Conservation (phyloP, 805 yeast genomes). For the Maudiozyma barnettii region DNA sequence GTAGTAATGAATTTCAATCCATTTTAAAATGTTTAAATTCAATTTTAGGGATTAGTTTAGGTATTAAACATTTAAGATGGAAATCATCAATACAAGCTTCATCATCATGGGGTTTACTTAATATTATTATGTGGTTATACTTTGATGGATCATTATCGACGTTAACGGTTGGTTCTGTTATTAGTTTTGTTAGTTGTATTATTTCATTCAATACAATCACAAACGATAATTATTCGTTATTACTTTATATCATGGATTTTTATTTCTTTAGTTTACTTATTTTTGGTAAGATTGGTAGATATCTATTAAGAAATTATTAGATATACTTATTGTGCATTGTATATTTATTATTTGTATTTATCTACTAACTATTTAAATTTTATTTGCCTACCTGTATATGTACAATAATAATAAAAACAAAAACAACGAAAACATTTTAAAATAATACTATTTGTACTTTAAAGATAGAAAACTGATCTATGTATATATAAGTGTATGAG, state of each 20-base stretch:
- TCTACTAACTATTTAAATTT: too few relatives aligned
- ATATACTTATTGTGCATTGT: background rate
- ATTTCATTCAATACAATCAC: conserved; percentile 2
- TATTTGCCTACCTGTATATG: too few relatives aligned
- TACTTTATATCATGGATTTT: conserved; percentile 35
- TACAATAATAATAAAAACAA: too few relatives aligned
- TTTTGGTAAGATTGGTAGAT: conserved; percentile 62
- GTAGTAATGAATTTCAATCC: conserved; percentile 30
- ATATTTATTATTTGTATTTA: background rate
- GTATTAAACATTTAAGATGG: conserved; percentile 61
- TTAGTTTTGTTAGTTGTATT: conserved; percentile 23
- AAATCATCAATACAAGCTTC: conserved; percentile 52
- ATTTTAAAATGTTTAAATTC: conserved; percentile 39
- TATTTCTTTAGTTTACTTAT: conserved; percentile 56
- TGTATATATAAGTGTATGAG: background rate
- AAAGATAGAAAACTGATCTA: too few relatives aligned
- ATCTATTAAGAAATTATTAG: conserved; percentile 28
- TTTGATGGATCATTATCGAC: conserved; percentile 52
- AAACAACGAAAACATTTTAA: too few relatives aligned
- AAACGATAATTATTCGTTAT: conserved; percentile 1
- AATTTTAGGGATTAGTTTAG: conserved; percentile 58
- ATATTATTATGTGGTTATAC: conserved; percentile 56
- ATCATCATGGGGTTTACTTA: conserved; percentile 49
- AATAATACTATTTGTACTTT: too few relatives aligned
- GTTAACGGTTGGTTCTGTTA: conserved; percentile 31